Base-by-base conservation (phyloP, 805 yeast genomes). In the Metschnikowia sp. region DNA sequence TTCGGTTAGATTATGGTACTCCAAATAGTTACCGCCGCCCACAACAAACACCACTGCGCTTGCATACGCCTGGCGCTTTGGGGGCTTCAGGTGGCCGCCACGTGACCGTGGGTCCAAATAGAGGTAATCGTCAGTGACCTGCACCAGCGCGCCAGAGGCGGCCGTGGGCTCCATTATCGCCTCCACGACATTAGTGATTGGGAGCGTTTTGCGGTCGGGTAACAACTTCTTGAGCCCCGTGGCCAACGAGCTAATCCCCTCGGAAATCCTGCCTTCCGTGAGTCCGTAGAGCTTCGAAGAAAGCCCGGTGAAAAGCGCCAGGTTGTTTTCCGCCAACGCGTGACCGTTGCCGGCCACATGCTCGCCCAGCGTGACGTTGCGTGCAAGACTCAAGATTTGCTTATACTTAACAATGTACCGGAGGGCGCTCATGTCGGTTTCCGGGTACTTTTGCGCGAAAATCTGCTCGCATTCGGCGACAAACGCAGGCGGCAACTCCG, bases 21-120 rank as follows among this genome's bases (percentile, higher is more conserved):
- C 99, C 52, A 88, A 70, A 63, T 90, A 94, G 66, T 88, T 91
- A 40, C 98, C 98, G 32, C 99, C 99, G 26, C 99, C 99, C 47
- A 94, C 91, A 44, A 91, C 88, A 65, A 94, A 94, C 18, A 94
- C 96, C 42, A 88, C 71, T 1, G 95, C 82, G 55, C 89, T 94
- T 49, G 82, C 82, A 64, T 88, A 89, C 10, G 84, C 72, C 55
- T 84, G 87, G 61, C 96, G 81, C 64, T 82, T 86, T 34, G 97
- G 97, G 33, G 91, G 92, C 57, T 86, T 83, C 3, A 96, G 83
- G 58, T 86, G 91, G 7, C 95, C 85, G 4, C 98, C 98, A 54
- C 98, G 79, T 2, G 88, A 83, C 57, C 81, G 83, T 29, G 99
- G 97, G 65, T 94, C 97, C 60, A 88, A 86, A 63, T 84, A 92